Evolutionary conservation across 2,329 filamentous ascomycete species (phyloP), one percentile per base, ranked within the genome.

Genomic region (Amauroascus verrucosus): DNA sequence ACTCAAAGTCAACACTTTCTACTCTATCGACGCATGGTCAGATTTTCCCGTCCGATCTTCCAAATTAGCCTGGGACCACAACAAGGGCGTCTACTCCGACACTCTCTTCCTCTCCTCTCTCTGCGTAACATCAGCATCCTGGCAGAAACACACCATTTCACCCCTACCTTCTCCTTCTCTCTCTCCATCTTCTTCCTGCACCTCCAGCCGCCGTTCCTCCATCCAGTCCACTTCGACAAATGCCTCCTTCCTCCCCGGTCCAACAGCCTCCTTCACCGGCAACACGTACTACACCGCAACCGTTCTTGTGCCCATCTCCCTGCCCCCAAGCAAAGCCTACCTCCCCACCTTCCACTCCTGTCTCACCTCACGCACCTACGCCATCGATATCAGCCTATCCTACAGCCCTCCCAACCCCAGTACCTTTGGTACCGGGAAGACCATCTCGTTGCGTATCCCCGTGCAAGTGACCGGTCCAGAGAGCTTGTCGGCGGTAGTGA

Each of bases 331-430:
- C 57, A 84, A 83, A 60, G 70, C 75, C 24, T 84, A 84, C 64
- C 69, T 84, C 18, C 84, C 84, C 1, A 83, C 82, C 1, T 88
- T 87, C 69, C 81, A 86, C 70, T 76, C 78, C 37, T 88, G 84
- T 64, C 75, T 86, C 51, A 70, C 81, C 43, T 81, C 79, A n/a
- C 75, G 84, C 50, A 69, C 75, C 16, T 87, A 88, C 64, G 66
- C 72, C 3, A 74, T 88, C 13, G 77, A 81, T 51, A 67, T 87
- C 54, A 71, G 73, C 13, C 66, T 87, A 20, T 74, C 76, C 2
- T 74, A 79, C 48, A 75, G 78, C 59, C 74, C 75, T 0, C 73
- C 76, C 0, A 66, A 72, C 45, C 65, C 71, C 50, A 67, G 73
- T 40, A 18, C 26, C 26, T 46, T 46, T 40, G 63, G 73, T 6